Base-by-base conservation (phyloP, 306 rosid genomes). In the Arachis stenosperma region DNA sequence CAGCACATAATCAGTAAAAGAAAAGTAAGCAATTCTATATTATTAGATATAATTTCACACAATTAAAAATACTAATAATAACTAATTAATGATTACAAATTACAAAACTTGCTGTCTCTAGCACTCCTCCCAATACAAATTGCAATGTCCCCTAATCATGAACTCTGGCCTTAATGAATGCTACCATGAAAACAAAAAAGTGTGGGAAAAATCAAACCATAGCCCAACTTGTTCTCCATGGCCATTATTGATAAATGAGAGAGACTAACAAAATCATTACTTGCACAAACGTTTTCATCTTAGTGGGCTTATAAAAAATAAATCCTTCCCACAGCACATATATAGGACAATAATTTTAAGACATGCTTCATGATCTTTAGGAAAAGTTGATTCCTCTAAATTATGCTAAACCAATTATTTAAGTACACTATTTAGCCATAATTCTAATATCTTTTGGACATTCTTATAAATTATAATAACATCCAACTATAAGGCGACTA, bases 171-270 rank as follows among this genome's bases (percentile, higher is more conserved):
- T 33, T 33, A 33, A 33, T 2, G 37, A 33, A 33, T 33, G 37
- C 37, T 33, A 22, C 27, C 3, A 2, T 86, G 84, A 67, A 88
- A 84, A 30, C 84, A 87, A n/a, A 80, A 88, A 7, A 79, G 81
- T n/a, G 89, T 86, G 5, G 90, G 90, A 40, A 86, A 83, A 8
- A 90, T 88, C 77, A 86, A 56, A 47, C 80, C 82, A 87, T 87
- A 86, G 44, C 86, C 90, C 27, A 88, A 76, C 79, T 81, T 79
- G 33, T 82, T 88, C 84, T 88, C 90, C 93, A 84, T 86, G 2
- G 41, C 60, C 36, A 88, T 75, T 14, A 84, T 79, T 86, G 87
- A 41, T 77, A 27, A 54, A 1, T 80, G 76, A n/a, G 90, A 78
- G 52, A 88, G 85, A 69, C 83, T 71, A 1, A 88, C 93, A 41